Percentiles rank a stretch among this genome's conserved stretches.
These are phyloP conservation scores for Fusarium fujikuroi DNA, from an alignment of 2,329 filamentous ascomycete species.

Conservation along the genomic window DNA sequence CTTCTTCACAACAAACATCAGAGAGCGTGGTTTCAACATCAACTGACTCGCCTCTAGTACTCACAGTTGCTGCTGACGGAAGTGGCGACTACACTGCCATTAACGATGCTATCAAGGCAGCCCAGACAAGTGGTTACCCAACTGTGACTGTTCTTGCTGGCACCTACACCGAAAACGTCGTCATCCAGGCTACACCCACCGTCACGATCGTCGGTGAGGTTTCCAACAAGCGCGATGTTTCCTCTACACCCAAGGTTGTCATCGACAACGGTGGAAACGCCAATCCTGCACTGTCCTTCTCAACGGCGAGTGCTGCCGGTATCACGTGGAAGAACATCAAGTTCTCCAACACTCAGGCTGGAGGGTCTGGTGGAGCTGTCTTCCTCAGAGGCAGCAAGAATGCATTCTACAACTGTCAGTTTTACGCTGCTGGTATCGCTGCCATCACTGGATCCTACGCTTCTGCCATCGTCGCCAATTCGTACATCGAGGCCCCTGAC, in stretches of 20 bases:
- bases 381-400: slow-evolving; percentile 30
- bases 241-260: slow-evolving; percentile 12
- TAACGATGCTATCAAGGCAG: slow-evolving; percentile 55
- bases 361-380: neutral
- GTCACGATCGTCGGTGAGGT: slow-evolving; percentile 55
- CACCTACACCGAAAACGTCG: slow-evolving; percentile 56
- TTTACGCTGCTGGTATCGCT: slow-evolving; percentile 51
- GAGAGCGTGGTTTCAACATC: slow-evolving; percentile 22
- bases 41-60: slow-evolving; percentile 41
- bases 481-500: slow-evolving; percentile 56
- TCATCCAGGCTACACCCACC: slow-evolving; percentile 52
- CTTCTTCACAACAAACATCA: slow-evolving; percentile 23
- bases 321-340: slow-evolving; percentile 35
- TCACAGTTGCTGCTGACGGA: slow-evolving; percentile 57
- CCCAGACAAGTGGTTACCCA: slow-evolving; percentile 51
- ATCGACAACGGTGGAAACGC: slow-evolving; percentile 24
- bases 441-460: slow-evolving; percentile 46
- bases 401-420: slow-evolving; percentile 54
- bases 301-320: neutral
- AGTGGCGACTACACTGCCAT: slow-evolving; percentile 58
- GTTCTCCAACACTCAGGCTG: slow-evolving; percentile 27
- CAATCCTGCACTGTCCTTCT: slow-evolving; percentile 13
- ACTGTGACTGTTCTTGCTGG: slow-evolving; percentile 57
- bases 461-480: slow-evolving; percentile 54
- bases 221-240: slow-evolving; percentile 45